These are phyloP conservation scores for Persicaria maculosa DNA, from an alignment of 148 eudicot genomes.

Conservation along the genomic window DNA sequence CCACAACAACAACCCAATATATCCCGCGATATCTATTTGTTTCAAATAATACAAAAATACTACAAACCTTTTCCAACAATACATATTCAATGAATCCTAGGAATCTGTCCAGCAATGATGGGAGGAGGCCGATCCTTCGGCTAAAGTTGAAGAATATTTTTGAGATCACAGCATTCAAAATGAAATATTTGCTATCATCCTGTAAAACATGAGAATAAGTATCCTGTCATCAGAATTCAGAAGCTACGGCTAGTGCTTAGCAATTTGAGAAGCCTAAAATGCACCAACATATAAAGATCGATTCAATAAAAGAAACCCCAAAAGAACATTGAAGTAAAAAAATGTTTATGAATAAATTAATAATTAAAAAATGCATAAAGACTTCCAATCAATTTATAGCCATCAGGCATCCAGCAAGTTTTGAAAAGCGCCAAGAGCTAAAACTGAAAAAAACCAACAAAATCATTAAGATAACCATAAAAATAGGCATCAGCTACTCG, in stretches of 20 bases:
- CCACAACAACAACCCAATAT: too few relatives aligned
- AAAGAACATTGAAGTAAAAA: neutral
- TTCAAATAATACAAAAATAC: neutral
- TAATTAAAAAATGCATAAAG: neutral
- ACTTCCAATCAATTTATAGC: neutral
- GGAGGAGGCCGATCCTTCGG: slow-evolving; percentile 37
- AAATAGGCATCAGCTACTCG: neutral
- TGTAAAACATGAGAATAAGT: slow-evolving; percentile 25
- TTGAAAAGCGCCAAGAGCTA: neutral
- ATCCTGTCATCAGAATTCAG: neutral
- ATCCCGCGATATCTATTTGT: neutral
- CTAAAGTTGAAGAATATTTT: slow-evolving; percentile 53
- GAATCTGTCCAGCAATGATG: slow-evolving; percentile 49
- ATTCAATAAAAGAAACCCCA: neutral
- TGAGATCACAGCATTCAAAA: slow-evolving; percentile 49
- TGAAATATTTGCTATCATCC: slow-evolving; percentile 62
- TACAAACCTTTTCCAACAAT: slow-evolving; percentile 51
- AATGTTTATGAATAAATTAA: neutral
- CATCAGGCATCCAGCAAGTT: neutral
- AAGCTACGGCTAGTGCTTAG: neutral
- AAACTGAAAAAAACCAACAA: neutral
- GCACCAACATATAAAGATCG: neutral
- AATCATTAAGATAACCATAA: neutral
- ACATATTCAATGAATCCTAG: slow-evolving; percentile 50
- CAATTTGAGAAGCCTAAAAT: neutral